Evolutionary conservation across 1,139 yeast genomes (phyloP), one percentile per base, ranked within the genome.

Genomic region (Magnusiomyces paraingens): DNA sequence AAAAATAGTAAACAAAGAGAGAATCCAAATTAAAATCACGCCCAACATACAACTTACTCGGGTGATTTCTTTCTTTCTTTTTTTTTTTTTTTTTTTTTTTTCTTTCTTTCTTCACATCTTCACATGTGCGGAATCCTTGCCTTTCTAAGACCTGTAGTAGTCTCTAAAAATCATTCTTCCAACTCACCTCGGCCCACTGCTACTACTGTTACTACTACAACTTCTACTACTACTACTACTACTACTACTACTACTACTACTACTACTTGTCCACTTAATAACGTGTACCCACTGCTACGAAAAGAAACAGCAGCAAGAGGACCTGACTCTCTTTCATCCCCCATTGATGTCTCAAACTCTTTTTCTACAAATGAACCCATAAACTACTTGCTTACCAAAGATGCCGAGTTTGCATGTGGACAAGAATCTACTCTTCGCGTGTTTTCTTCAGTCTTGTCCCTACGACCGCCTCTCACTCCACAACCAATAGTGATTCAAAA

Each of bases 401-500:
- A 26, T 70, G 71, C 1, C 70, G 70, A 1, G 63, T 64, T 49
- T 44, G 49, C 21, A 57, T 49, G 42, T 10, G 38, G 49, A 17
- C 38, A 4, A 26, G 41, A 8, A 4, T 26, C 32, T 4, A 5
- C 32, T 4, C 32, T 26, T 21, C 29, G 22, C 22, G 65, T 74
- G 57, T 80, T 75, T 57, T 81, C 93, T 0, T 85, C 96, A 0
- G 88, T 93, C 0, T 72, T 93, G 22, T 84, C 95, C 0, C 71
- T 93, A 44, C 73, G 98, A 55, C 78, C 79, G 41, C 98, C 98
- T 0, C 80, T 87, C 60, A 81, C 86, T 0, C 61, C 70, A 22
- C 98, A 93, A 68, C 96, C 98, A 0, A 58, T 78, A 11, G 15
- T 38, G 41, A 5, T 38, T 17, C 41, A 5, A 5, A 10, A 38